Evolutionary conservation across 2,329 filamentous ascomycete genomes (phyloP), one percentile per base, ranked within the genome.

Genomic region (Mollisia scopiformis): DNA sequence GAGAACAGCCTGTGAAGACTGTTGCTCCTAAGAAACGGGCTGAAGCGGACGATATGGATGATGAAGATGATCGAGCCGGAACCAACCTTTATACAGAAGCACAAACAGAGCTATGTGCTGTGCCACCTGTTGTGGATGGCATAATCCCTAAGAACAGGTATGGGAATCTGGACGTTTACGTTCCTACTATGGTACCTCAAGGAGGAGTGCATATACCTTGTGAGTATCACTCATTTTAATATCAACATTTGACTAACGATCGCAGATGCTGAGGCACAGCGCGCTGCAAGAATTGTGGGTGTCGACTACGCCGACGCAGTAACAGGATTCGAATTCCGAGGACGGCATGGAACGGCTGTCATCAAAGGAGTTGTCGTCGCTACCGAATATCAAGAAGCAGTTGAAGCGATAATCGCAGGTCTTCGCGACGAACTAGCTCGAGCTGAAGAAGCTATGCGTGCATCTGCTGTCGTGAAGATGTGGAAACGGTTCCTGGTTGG

Each of bases 91-190:
- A 85, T 69, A 86, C 80, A 0, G 72, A 80, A 19, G 82, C 86
- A 8, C 87, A 92, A 71, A 92, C 94, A 0, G 84, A 89, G 14
- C 62, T 88, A 0, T 98, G 96, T 74, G 76, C 84, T 13, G 85
- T 94, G 0, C 90, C 92, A 1, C 88, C 92, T 0, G 88, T 98
- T 1, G 80, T 90, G 3, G 78, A 87, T 55, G 93, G 93, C 0
- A 80, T 82, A 13, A 84, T 98, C 1, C 94, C 95, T 0, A 94
- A 92, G 76, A 99, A 99, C 72, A 88, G 89, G 19, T 99, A 92
- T 74, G 93, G 93, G 11, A 99, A 99, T 71, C 88, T 98, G 61
- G 95, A 98, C 71, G 84, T 96, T 39, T 98, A 94, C 73, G 93
- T 97, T 11, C 88, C 92, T 0, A 92, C 87, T 63, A 98, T 99